Evolutionary conservation across 1,139 yeast genomes (phyloP).

Genomic region (Yarrowia galli): DNA sequence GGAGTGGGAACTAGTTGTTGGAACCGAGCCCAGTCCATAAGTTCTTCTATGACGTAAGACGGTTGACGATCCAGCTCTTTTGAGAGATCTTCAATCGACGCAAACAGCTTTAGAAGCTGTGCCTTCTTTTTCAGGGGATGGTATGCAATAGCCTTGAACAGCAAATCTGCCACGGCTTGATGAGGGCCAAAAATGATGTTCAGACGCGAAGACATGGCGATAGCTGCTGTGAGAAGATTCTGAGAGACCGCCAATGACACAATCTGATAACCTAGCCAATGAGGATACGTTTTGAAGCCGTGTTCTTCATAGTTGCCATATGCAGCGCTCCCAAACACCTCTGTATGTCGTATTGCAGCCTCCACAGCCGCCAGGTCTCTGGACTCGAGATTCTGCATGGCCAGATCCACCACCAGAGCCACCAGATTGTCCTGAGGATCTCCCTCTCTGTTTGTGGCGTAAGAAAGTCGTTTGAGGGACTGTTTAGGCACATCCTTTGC

Average conservation of each 20-base stretch:
- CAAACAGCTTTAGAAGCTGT: not conserved
- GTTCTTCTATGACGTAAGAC: not conserved
- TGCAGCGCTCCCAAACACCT: not conserved
- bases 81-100: slow-evolving; percentile 9
- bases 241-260: slow-evolving; percentile 11
- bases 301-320: not conserved
- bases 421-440: slow-evolving; percentile 17
- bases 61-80: not conserved
- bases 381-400: slow-evolving; percentile 19
- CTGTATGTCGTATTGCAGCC: not conserved
- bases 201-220: not conserved
- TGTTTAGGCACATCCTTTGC: not conserved
- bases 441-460: not conserved
- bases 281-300: not conserved
- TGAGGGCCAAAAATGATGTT: not conserved
- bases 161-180: not conserved
- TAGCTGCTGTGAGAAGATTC: not conserved
- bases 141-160: slow-evolving; percentile 28
- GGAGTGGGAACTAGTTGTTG: not conserved
- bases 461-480: not conserved
- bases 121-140: slow-evolving; percentile 26
- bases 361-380: not conserved
- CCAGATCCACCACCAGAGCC: slow-evolving; percentile 26
- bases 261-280: slow-evolving; percentile 28
- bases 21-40: slow-evolving; percentile 15